Evolutionary conservation across 805 yeast genomes (phyloP), one percentile per base, ranked within the genome.

Genomic region (Wickerhamomyces bisporus): DNA sequence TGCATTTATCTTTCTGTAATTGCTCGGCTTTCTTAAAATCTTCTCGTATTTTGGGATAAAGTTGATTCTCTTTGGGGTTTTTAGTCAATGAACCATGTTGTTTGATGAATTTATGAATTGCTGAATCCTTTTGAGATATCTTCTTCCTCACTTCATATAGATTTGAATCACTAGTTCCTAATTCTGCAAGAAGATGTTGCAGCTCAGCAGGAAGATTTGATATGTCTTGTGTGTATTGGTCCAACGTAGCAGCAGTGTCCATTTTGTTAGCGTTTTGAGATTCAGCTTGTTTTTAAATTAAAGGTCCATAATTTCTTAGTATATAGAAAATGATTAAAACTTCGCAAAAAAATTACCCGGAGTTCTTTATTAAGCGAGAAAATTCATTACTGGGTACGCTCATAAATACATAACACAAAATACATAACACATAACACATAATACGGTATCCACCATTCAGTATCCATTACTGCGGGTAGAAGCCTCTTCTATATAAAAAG

Each of bases 231-330:
- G 81, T 75, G 41, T 81, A 79, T 49, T 81, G 85, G 47, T 83
- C 91, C 27, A 83, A 59, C 7, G 80, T 73, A 1, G 93, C 75
- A n/a, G 96, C 88, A 4, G 97, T 89, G 62, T 89, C 98, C 95
- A 86, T 86, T 3, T 24, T 39, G 26, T 3, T n/a, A n/a, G n/a
- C n/a, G n/a, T n/a, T n/a, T n/a, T n/a, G n/a, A n/a, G n/a, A n/a
- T n/a, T n/a, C n/a, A n/a, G n/a, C n/a, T n/a, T n/a, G n/a, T n/a
- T n/a, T n/a, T n/a, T n/a, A n/a, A n/a, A n/a, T n/a, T n/a, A n/a
- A n/a, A n/a, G n/a, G n/a, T n/a, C n/a, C n/a, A n/a, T n/a, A n/a
- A n/a, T n/a, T n/a, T n/a, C n/a, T n/a, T n/a, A n/a, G n/a, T n/a
- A n/a, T n/a, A n/a, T n/a, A n/a, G n/a, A n/a, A n/a, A n/a, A n/a